phyloP scores from a whole-genome alignment of 192 early-diverging fungal species.

The Phycomyces blakesleeanus region DNA sequence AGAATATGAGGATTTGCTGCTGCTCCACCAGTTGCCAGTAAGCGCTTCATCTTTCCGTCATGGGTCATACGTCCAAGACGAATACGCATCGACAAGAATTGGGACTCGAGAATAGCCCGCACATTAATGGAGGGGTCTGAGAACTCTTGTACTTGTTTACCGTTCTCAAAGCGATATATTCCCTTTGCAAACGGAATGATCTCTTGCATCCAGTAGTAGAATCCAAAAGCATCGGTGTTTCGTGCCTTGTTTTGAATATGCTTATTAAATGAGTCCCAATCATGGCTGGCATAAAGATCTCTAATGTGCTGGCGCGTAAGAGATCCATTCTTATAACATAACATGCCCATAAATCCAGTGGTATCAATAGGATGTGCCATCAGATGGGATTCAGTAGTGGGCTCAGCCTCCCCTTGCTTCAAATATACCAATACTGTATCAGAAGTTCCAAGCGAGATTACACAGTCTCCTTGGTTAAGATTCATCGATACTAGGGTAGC shows the following conservation, averaged over 20 bases:
- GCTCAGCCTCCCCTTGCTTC: slow-evolving; percentile 22
- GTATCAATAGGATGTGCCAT: slow-evolving; percentile 58
- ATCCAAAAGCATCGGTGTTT: slow-evolving; percentile 44
- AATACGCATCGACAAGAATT: slow-evolving; percentile 66
- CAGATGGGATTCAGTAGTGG: slow-evolving; percentile 32
- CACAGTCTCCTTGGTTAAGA: slow-evolving; percentile 48
- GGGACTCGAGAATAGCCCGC: slow-evolving; percentile 71
- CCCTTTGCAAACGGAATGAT: slow-evolving; percentile 73
- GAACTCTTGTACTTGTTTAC: slow-evolving; percentile 38
- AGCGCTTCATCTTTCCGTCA: slow-evolving; percentile 37
- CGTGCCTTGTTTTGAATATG: slow-evolving; percentile 34
- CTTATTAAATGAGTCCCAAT: slow-evolving; percentile 60
- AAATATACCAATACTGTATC: slow-evolving; percentile 72
- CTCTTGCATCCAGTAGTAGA: slow-evolving; percentile 71
- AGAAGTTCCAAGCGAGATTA: slow-evolving; percentile 77
- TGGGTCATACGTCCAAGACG: slow-evolving; percentile 34
- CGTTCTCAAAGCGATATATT: slow-evolving; percentile 56
- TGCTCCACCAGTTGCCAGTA: slow-evolving; percentile 77
- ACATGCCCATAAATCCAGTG: slow-evolving; percentile 64
- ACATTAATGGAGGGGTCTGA: slow-evolving; percentile 39
- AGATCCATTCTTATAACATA: slow-evolving; percentile 87
- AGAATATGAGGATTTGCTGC: slow-evolving; percentile 54
- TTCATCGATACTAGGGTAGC: slow-evolving; percentile 59
- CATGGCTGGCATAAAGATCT: slow-evolving; percentile 43
- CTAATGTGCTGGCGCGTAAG: slow-evolving; percentile 70